phyloP scores from a whole-genome alignment of 495 filamentous ascomycete genomes.

The Chlorociboria aeruginascens region DNA sequence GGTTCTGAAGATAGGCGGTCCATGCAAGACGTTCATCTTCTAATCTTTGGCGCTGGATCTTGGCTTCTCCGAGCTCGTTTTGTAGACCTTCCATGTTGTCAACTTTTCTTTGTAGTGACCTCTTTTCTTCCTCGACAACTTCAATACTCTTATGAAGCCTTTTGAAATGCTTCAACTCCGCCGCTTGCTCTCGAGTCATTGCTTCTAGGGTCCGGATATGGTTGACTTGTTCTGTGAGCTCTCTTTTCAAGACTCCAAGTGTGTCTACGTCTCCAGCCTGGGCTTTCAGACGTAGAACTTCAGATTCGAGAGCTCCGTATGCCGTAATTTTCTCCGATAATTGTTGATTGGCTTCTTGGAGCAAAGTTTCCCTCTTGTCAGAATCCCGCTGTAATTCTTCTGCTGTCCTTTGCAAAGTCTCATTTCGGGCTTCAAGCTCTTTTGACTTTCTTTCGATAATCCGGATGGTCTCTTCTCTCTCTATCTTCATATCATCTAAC shows the following conservation, averaged over 20 bases:
- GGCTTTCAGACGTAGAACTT: constrained; percentile 69
- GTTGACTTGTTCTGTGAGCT: constrained; percentile 74
- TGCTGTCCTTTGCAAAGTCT: constrained; percentile 51
- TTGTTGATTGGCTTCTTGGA: constrained; percentile 55
- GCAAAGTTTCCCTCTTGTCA: constrained; percentile 43
- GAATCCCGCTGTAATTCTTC: constrained; percentile 64
- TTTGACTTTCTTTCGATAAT: constrained; percentile 54
- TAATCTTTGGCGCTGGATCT: constrained; percentile 71
- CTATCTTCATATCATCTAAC: constrained; percentile 59
- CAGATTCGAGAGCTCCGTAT: constrained; percentile 62
- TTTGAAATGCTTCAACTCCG: constrained; percentile 69
- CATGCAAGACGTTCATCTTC: constrained; percentile 83
- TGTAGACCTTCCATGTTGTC: constrained; percentile 63
- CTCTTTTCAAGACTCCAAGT: constrained; percentile 66
- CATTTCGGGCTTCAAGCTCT: constrained; percentile 60
- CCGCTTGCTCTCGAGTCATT: constrained; percentile 64
- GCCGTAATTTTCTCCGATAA: constrained; percentile 56
- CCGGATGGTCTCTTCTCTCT: constrained; percentile 57
- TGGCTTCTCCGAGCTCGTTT: constrained; percentile 61
- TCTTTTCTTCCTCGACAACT: constrained; percentile 93
- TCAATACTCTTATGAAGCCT: constrained; percentile 74
- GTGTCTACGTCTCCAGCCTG: constrained; percentile 79
- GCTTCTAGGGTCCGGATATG: constrained; percentile 79
- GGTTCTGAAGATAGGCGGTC: constrained; percentile 71
- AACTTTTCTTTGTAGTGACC: constrained; percentile 64